Conservation (phyloP, 2,329 filamentous ascomycete species). For the Chalaropsis ovoidea region DNA sequence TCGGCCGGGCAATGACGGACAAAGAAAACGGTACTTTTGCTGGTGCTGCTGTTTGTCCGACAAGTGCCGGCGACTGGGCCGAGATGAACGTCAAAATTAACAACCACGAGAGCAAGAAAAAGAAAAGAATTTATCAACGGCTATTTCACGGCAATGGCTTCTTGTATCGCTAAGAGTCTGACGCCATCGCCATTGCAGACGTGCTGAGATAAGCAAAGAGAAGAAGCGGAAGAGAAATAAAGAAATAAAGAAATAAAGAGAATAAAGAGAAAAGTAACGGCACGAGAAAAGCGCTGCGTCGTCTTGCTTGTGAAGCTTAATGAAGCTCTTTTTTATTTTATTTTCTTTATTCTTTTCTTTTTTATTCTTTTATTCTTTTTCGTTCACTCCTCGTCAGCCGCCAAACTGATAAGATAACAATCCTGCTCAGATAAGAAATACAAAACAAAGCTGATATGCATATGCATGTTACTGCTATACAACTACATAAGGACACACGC, state of each 20-base stretch:
- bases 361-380: too few species aligned
- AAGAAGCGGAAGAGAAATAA: constrained; percentile 20
- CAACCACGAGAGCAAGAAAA: not conserved
- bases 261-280: not conserved
- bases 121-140: not conserved
- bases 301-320: constrained; percentile 5
- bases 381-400: not conserved
- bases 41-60: not conserved
- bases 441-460: not conserved
- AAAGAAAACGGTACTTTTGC: too few species aligned
- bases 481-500: not conserved
- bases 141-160: not conserved
- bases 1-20: not conserved
- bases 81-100: not conserved
- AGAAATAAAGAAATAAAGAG: constrained; percentile 7
- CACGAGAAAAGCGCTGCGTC: too few species aligned
- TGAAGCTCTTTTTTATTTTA: not conserved
- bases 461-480: not conserved
- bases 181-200: not conserved
- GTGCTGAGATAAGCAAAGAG: constrained; percentile 5
- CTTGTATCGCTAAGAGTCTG: not conserved
- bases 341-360: too few species aligned
- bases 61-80: not conserved
- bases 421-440: not conserved
- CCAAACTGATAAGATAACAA: constrained; percentile 8